phyloP scores from a whole-genome alignment of 305 asterid genomes.

The Fraxinus sp. region DNA sequence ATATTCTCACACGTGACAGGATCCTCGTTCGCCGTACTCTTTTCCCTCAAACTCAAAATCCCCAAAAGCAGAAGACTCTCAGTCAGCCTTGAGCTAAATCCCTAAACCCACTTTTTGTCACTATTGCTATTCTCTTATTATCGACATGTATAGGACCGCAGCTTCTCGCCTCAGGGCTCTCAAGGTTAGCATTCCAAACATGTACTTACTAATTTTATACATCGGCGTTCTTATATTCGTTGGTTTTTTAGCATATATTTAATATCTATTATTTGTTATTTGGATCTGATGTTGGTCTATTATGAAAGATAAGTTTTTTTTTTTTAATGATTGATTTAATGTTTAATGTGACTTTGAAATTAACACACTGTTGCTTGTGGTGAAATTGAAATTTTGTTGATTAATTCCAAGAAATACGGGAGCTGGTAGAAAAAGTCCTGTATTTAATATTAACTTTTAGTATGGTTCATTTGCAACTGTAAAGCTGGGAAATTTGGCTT shows the following conservation, averaged over 20 bases:
- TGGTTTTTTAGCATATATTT: not conserved
- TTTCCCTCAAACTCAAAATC: not conserved
- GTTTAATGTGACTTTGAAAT: not conserved
- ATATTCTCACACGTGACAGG: not conserved
- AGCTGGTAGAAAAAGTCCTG: not conserved
- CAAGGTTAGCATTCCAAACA: constrained; percentile 44
- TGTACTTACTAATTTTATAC: not conserved
- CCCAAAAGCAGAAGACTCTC: not conserved
- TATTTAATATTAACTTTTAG: not conserved
- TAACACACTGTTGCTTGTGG: not conserved
- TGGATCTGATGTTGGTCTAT: constrained; percentile 27
- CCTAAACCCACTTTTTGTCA: not conserved
- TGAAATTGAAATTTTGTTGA: not conserved
- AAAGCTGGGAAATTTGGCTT: not conserved
- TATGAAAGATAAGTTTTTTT: not conserved
- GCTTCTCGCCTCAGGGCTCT: constrained; percentile 64
- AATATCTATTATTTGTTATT: not conserved
- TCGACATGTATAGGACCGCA: constrained; percentile 62
- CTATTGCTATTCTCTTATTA: not conserved
- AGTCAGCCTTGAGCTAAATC: not conserved
- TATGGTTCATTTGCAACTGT: not conserved
- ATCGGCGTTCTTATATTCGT: not conserved
- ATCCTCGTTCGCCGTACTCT: not conserved
- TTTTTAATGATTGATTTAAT: not conserved
- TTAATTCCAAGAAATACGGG: not conserved